Conservation (phyloP, 352 stramenopile species). For the Phytophthora litchii region DNA sequence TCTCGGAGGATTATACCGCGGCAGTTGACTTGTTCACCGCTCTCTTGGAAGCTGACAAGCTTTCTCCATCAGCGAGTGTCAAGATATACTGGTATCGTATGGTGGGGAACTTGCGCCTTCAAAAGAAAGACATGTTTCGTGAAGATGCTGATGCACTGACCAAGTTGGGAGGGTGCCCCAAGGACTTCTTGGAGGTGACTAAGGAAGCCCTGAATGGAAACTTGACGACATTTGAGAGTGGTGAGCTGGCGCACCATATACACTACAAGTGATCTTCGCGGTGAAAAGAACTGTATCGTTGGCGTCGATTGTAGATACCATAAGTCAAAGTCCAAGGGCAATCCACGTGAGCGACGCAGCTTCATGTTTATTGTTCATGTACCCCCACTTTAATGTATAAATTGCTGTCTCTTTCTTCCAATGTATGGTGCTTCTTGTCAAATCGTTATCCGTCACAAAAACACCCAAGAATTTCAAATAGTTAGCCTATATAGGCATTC, state of each 20-base stretch:
- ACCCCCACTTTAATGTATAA: not conserved
- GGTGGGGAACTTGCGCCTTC: slow-evolving; percentile 22
- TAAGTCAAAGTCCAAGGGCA: not conserved
- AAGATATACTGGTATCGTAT: slow-evolving; percentile 34
- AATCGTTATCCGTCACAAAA: too few species aligned
- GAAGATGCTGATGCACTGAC: slow-evolving; percentile 14
- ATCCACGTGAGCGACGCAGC: not conserved
- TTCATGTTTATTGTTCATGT: not conserved
- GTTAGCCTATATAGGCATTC: slow-evolving; percentile 8
- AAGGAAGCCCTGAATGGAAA: slow-evolving; percentile 14
- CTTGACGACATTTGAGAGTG: slow-evolving; percentile 10
- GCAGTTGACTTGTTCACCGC: slow-evolving; percentile 17
- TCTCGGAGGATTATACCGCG: slow-evolving; percentile 23
- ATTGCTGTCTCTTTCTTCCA: too few species aligned
- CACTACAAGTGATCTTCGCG: slow-evolving; percentile 5
- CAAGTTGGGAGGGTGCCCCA: slow-evolving; percentile 20
- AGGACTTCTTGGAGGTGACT: slow-evolving; percentile 24
- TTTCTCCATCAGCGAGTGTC: slow-evolving; percentile 2
- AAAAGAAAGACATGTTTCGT: slow-evolving; percentile 26
- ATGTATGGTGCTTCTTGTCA: too few species aligned
- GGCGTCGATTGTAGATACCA: not conserved
- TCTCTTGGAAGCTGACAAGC: slow-evolving; percentile 17
- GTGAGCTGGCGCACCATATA: slow-evolving; percentile 12
- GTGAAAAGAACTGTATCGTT: not conserved
- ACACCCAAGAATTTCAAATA: too few species aligned